Percentiles rank a stretch among this genome's conserved stretches.
Conservation (phyloP, 495 filamentous ascomycete genomes). For the Neurospora sp. region DNA sequence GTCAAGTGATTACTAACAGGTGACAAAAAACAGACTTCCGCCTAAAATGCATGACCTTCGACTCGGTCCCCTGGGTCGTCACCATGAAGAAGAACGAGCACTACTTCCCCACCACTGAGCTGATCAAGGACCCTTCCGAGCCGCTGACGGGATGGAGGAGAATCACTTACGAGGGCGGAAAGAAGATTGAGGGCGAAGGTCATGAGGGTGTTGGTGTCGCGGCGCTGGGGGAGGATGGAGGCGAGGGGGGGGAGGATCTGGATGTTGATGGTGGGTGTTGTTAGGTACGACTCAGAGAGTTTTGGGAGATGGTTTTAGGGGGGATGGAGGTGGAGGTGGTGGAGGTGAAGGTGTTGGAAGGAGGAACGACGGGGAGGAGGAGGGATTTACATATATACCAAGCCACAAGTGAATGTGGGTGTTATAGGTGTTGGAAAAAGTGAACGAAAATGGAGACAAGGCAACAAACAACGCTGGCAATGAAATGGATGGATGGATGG, state of each 20-base stretch:
- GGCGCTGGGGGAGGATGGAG: conserved; percentile 12
- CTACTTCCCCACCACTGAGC: conserved; percentile 90
- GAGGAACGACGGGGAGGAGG: too few species aligned
- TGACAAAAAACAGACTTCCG: conserved; percentile 57
- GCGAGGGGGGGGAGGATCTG: conserved; percentile 8
- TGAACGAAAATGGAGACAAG: too few species aligned
- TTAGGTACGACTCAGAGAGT: background rate
- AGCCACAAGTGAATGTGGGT: too few species aligned
- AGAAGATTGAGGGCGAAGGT: conserved; percentile 39
- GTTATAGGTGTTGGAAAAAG: too few species aligned
- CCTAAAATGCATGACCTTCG: conserved; percentile 87
- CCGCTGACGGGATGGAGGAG: conserved; percentile 55
- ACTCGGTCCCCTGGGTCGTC: conserved; percentile 93
- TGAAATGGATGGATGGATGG: too few species aligned
- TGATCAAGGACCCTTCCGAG: conserved; percentile 58
- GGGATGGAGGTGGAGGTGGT: background rate
- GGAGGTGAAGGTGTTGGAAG: too few species aligned
- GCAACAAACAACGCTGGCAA: too few species aligned
- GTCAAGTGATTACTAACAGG: too few species aligned
- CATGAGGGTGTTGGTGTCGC: conserved; percentile 28
- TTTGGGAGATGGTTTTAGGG: background rate
- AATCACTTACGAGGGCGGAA: conserved; percentile 57
- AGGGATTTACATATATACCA: too few species aligned
- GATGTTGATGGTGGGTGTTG: background rate
- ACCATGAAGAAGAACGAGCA: conserved; percentile 99